Evolutionary conservation across 768 basidiomycete species (phyloP), one percentile per base, ranked within the genome.

Genomic region (Lactarius psammicola): DNA sequence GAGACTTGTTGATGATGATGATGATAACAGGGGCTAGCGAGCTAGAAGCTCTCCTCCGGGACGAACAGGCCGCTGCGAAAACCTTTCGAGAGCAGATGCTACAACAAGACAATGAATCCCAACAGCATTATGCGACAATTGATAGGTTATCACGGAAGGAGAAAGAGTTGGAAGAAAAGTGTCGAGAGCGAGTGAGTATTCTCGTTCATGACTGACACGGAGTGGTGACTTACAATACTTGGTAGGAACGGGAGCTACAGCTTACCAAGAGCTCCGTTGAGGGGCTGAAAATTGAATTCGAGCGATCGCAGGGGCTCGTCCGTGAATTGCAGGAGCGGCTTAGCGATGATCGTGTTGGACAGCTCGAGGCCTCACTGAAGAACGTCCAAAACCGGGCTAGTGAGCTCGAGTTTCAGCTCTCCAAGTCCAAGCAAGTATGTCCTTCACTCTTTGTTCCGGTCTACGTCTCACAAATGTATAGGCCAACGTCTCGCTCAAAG

Each of bases 311-410:
- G 65, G 81, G 85, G 54, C 80, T 83, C 62, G 80, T 87, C 30
- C 86, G 85, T 31, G 90, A 93, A 69, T 76, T 94, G 36, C 86
- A 90, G 71, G 92, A 93, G 67, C 89, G 91, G 69, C 87, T 94
- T 26, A 87, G 84, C 66, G 92, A 94, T 72, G 90, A 94, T 75
- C 87, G 89, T 49, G 86, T 87, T 18, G 92, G 92, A 68, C 81
- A 82, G 51, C 76, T 93, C 30, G 91, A 93, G 73, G 77, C 78
- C 54, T 88, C 88, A 9, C 77, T 94, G 56, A 87, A 87, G 72
- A 87, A 92, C 71, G 87, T 87, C 30, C 90, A 92, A 71, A 86
- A 94, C 71, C 87, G 88, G 62, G 88, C 88, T 5, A 91, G 90
- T 65, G 90, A 92, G 72, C 81, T 94, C 10, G 92, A 93, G 71